A percentile compares a stretch with the other conserved stretches of the same genome.
These are phyloP conservation scores for Excoecaria agallocha DNA, from an alignment of 345 rosid genomes.

Conservation along the genomic window DNA sequence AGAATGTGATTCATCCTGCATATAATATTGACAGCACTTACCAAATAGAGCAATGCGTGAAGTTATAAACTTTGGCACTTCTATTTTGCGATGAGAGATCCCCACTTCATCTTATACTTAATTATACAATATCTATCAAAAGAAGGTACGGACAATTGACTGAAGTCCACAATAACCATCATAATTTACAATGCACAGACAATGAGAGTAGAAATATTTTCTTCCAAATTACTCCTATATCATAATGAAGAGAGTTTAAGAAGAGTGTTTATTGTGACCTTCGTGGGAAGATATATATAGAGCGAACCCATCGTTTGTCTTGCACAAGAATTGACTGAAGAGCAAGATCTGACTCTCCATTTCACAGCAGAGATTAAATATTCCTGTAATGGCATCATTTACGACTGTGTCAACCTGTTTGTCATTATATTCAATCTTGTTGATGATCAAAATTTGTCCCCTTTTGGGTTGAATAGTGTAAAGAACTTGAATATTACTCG, in stretches of 20 bases:
- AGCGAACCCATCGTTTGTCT: not conserved
- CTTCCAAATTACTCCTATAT: too few species aligned
- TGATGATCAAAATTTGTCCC: not conserved
- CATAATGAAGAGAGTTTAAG: not conserved
- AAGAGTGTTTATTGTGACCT: not conserved
- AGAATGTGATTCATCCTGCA: too few species aligned
- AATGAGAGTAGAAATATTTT: too few species aligned
- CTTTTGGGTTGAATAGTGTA: too few species aligned
- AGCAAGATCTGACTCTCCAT: not conserved
- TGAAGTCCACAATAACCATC: not conserved
- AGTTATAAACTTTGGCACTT: too few species aligned
- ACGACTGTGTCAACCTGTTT: not conserved
- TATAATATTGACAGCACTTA: too few species aligned
- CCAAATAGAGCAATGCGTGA: too few species aligned
- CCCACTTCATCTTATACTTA: not conserved
- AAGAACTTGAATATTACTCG: constrained; percentile 17
- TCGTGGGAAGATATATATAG: not conserved
- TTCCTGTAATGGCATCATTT: not conserved
- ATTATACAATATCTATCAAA: not conserved
- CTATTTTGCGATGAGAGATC: too few species aligned
- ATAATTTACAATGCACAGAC: not conserved
- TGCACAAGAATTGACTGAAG: not conserved
- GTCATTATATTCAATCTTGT: not conserved
- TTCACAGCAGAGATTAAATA: not conserved
- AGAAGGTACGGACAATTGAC: not conserved